phyloP scores from a whole-genome alignment of 2,329 filamentous ascomycete species.

The Aspergillus tubingensis region DNA sequence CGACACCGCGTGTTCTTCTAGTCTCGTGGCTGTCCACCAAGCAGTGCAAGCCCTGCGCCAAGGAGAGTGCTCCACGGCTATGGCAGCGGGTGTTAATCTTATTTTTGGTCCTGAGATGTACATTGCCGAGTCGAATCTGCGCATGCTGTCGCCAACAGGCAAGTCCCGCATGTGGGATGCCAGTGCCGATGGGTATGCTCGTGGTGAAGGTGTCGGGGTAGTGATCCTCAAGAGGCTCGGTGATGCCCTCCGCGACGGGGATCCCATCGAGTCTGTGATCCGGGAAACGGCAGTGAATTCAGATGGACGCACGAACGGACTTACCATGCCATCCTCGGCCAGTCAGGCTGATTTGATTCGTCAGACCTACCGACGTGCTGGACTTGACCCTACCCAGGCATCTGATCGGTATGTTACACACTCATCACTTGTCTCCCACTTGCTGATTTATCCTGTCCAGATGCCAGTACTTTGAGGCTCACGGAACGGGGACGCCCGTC shows the following conservation, averaged over 20 bases:
- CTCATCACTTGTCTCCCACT: too few relatives aligned
- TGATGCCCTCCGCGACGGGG: constrained; percentile 48
- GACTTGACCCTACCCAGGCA: constrained; percentile 27
- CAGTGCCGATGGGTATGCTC: constrained; percentile 49
- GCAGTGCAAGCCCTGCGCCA: constrained; percentile 26
- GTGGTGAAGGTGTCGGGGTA: constrained; percentile 53
- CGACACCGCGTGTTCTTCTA: constrained; percentile 47
- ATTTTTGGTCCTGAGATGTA: constrained; percentile 23
- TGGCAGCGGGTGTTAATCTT: constrained; percentile 10
- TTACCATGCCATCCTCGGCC: constrained; percentile 28
- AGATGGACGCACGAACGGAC: constrained; percentile 28
- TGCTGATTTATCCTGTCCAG: too few relatives aligned
- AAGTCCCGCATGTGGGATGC: constrained; percentile 49
- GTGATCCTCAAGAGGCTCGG: constrained; percentile 53
- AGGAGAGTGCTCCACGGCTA: constrained; percentile 22
- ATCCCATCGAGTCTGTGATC: constrained; percentile 42
- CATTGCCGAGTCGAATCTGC: not conserved
- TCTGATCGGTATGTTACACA: too few relatives aligned
- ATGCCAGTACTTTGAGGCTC: constrained; percentile 43
- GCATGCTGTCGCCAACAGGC: constrained; percentile 53
- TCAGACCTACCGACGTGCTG: constrained; percentile 35
- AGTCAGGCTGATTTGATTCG: constrained; percentile 42
- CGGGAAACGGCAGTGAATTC: constrained; percentile 29
- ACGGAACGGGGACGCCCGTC: constrained; percentile 42
- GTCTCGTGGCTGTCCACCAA: constrained; percentile 33